Evolutionary conservation across 139 green algal species (phyloP).

Genomic region (Chlorella sp.): DNA sequence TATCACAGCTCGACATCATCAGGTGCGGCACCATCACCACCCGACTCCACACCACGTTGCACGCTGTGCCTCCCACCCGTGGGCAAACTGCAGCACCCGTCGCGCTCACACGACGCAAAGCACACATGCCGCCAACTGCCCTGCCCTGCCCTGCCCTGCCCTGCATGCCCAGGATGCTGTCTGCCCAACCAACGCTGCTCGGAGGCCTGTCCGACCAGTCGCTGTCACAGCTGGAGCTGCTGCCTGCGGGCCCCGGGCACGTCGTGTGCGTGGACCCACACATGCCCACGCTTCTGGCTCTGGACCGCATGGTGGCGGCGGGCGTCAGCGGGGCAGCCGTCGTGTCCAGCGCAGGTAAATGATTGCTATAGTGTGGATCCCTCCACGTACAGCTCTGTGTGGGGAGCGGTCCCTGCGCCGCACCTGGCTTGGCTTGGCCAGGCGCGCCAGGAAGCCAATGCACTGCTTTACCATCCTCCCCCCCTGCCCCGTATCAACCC

Average conservation of each 20-base stretch:
- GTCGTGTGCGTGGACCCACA: constrained; percentile 13
- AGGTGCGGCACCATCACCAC: constrained; percentile 8
- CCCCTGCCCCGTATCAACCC: no score
- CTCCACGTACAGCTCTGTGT: no score
- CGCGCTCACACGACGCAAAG: background rate
- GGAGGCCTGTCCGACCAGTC: background rate
- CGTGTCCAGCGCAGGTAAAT: constrained; percentile 30
- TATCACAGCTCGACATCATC: constrained; percentile 47
- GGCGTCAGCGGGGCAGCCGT: constrained; percentile 58
- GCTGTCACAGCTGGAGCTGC: constrained; percentile 9
- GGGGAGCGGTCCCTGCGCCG: no score
- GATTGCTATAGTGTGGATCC: no score
- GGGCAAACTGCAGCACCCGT: background rate
- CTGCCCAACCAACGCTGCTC: constrained; percentile 10
- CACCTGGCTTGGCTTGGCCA: no score
- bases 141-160: background rate
- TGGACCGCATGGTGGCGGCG: constrained; percentile 42
- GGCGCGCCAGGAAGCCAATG: no score
- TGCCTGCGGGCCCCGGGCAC: background rate
- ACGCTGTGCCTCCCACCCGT: background rate
- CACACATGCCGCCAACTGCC: background rate
- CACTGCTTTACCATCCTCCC: no score
- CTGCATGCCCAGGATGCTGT: constrained; percentile 1
- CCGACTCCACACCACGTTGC: background rate
- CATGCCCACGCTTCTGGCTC: constrained; percentile 59